Base-by-base conservation (phyloP, 345 rosid species). In the Aquilaria malaccensis region DNA sequence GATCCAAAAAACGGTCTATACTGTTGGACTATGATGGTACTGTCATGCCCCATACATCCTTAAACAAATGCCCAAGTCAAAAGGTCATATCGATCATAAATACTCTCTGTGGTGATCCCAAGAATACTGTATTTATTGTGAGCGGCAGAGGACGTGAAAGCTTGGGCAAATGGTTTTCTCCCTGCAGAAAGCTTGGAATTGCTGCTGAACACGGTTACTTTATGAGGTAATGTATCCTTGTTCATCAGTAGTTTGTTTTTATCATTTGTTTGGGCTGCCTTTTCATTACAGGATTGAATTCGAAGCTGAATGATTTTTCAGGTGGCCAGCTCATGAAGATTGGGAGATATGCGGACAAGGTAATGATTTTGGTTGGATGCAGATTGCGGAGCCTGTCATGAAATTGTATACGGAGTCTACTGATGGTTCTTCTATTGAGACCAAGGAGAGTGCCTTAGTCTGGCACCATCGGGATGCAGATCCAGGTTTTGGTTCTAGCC, bases 391-490 rank as follows among this genome's bases (percentile, higher is more conserved):
- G 63, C 93, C 93, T 61, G 84, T 86, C 57, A 81, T 86, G 89
- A 75, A 83, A 41, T 55, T 83, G 62, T 86, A 86, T 64, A 86
- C 89, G 45, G 93, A 86, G 67, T 45, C 93, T 54, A 86, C 93
- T 41, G 93, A 86, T 71, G 93, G 93, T 54, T 86, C 93, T 61
- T 59, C 65, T 58, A 81, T 86, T 51, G 93, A 86, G 63, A 70
- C 62, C 58, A 86, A 86, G 65, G 93, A 86, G 74, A 86, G 93
- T 73, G 85, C 85, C 29, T 63, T 86, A 60, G 93, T 86, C 30
- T 86, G 93, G 93, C 93, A 86, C 62, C 82, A 83, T 67, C 72
- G 80, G 60, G 93, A 86, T 71, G 93, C 93, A 30, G 93, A 86
- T 70, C 80, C 74, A 2, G 85, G 82, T 67, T 86, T 86, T 72